These are phyloP conservation scores for Naganishia albida DNA, from an alignment of 1,284 basidiomycete species.

Conservation along the genomic window DNA sequence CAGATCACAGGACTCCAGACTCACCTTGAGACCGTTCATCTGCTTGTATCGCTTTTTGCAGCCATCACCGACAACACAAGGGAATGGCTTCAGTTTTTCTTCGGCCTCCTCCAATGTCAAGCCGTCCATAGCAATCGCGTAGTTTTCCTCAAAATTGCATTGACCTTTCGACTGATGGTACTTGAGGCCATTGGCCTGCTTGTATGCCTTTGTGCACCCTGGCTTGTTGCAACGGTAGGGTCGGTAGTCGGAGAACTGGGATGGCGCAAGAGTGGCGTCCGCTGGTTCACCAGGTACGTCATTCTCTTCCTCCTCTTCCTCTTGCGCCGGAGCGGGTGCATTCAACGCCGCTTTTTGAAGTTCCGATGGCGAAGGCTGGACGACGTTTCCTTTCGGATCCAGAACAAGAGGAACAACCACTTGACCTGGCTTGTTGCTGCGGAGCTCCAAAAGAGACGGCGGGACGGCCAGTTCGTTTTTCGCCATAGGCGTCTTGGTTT, in stretches of 20 bases:
- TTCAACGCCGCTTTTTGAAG: conserved; percentile 29
- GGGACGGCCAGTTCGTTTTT: conserved; percentile 26
- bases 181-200: conserved; percentile 94
- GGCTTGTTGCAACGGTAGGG: conserved; percentile 96
- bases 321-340: conserved; percentile 21
- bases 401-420: conserved; percentile 25
- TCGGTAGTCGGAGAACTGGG: conserved; percentile 63
- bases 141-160: conserved; percentile 83
- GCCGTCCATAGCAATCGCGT: conserved; percentile 67
- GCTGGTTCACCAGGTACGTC: conserved; percentile 8
- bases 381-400: conserved; percentile 9
- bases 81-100: conserved; percentile 75
- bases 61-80: conserved; percentile 78
- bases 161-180: conserved; percentile 57
- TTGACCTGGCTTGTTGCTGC: conserved; percentile 19
- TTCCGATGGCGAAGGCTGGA: conserved; percentile 25
- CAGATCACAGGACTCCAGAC: conserved; percentile 38
- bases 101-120: conserved; percentile 81
- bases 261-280: conserved; percentile 42
- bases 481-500: conserved; percentile 8
- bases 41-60: conserved; percentile 96
- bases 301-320: conserved; percentile 25
- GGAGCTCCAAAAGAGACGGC: conserved; percentile 26
- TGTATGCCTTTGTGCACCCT: conserved; percentile 98
- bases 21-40: conserved; percentile 81